Conservation (phyloP, 2,329 filamentous ascomycete genomes). For the Sclerotinia trifoliorum region DNA sequence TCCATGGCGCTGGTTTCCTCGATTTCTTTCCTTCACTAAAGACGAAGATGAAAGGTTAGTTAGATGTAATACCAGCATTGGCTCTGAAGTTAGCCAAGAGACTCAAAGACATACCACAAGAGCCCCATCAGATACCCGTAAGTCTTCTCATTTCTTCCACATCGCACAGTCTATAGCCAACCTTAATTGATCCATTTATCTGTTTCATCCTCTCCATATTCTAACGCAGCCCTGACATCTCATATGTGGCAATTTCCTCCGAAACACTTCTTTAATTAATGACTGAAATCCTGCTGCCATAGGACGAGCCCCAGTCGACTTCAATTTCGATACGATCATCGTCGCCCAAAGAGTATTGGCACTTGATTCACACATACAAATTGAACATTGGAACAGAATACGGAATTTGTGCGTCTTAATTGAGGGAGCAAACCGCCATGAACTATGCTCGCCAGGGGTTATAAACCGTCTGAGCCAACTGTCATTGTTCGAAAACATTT, state of each 20-base stretch:
- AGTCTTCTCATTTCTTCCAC: neutral
- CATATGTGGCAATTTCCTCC: neutral
- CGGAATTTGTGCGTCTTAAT: neutral
- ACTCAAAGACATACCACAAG: neutral
- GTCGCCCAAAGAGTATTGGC: neutral
- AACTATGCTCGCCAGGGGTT: neutral
- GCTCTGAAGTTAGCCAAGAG: neutral
- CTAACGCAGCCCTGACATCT: too few relatives aligned
- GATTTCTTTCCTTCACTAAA: too few relatives aligned
- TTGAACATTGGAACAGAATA: neutral
- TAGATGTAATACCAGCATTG: too few relatives aligned
- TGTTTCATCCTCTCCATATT: neutral
- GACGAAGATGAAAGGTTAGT: neutral
- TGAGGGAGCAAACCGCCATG: neutral
- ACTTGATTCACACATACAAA: neutral
- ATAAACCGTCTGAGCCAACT: neutral
- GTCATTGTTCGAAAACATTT: neutral
- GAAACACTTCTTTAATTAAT: neutral
- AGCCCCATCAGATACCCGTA: neutral
- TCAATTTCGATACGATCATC: conserved; percentile 5
- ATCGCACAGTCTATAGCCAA: neutral
- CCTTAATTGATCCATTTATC: neutral
- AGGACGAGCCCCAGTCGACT: neutral
- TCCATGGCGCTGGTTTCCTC: neutral
- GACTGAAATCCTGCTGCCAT: neutral